phyloP scores from a whole-genome alignment of 2,329 filamentous ascomycete species.

The Sclerotinia nivalis region DNA sequence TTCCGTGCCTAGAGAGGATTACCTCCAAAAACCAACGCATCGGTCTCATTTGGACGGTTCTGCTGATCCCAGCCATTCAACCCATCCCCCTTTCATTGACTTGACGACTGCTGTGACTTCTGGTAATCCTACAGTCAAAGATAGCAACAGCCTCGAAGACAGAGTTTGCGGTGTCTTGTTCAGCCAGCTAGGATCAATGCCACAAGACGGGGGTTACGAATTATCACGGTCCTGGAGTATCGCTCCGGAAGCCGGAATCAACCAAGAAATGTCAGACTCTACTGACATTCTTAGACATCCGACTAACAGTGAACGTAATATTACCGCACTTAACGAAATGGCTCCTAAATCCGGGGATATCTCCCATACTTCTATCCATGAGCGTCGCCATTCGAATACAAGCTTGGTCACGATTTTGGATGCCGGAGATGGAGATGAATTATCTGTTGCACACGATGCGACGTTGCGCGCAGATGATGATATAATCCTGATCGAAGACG shows the following conservation, averaged over 20 bases:
- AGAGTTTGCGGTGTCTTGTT: neutral
- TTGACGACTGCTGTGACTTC: neutral
- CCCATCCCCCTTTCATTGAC: neutral
- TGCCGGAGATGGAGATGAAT: neutral
- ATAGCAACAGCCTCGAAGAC: neutral
- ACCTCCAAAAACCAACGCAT: neutral
- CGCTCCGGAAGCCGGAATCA: neutral
- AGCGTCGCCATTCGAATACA: neutral
- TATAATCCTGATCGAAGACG: conserved; percentile 19
- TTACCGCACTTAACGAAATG: neutral
- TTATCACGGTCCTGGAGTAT: neutral
- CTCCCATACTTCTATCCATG: neutral
- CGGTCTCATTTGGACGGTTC: neutral
- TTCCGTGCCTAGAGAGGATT: neutral
- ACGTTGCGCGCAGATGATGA: neutral
- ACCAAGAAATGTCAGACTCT: neutral
- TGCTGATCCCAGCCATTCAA: neutral
- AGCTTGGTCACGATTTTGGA: neutral
- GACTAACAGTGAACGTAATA: neutral
- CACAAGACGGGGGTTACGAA: neutral
- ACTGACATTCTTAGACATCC: no score
- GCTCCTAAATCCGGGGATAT: neutral
- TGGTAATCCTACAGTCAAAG: no score
- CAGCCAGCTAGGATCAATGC: neutral
- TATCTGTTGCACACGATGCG: neutral